Percentiles rank a stretch among this genome's conserved stretches.
Conservation (phyloP, 129 eudicot genomes). For the Flaveria brownii region DNA sequence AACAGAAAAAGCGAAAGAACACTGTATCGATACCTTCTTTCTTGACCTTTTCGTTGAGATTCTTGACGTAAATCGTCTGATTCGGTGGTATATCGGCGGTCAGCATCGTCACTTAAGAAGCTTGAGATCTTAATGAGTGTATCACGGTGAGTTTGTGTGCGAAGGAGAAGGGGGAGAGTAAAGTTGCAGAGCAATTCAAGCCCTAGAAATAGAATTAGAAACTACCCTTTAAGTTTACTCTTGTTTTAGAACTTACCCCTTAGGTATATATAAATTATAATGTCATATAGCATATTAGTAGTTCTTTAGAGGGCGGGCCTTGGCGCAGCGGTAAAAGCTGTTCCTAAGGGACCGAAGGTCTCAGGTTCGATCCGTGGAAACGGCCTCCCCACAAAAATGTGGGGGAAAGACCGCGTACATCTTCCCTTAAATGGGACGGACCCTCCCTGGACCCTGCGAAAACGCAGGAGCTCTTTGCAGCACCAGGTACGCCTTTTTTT, state of each 20-base stretch:
- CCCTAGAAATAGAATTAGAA: constrained; percentile 33
- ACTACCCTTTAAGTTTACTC: constrained; percentile 7
- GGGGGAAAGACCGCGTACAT: too few relatives aligned
- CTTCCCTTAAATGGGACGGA: too few relatives aligned
- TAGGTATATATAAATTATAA: neutral
- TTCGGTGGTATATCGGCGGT: constrained; percentile 83
- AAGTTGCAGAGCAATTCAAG: constrained; percentile 19
- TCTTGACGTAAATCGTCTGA: constrained; percentile 79
- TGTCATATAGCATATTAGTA: too few relatives aligned
- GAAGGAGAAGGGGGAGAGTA: constrained; percentile 7
- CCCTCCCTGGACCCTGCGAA: too few relatives aligned
- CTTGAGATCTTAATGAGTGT: neutral
- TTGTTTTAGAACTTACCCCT: constrained; percentile 2
- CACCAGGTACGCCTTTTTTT: too few relatives aligned
- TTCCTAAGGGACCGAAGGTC: too few relatives aligned
- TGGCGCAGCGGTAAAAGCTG: too few relatives aligned
- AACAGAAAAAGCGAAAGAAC: neutral
- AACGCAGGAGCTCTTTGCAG: too few relatives aligned
- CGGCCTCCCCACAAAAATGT: too few relatives aligned
- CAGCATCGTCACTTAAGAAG: constrained; percentile 49
- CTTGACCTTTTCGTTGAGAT: constrained; percentile 84
- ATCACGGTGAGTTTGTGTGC: neutral
- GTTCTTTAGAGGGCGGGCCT: too few relatives aligned
- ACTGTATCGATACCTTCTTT: constrained; percentile 63
- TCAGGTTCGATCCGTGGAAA: too few relatives aligned